phyloP scores from a whole-genome alignment of 345 rosid species.

The Euphorbia lathyris region DNA sequence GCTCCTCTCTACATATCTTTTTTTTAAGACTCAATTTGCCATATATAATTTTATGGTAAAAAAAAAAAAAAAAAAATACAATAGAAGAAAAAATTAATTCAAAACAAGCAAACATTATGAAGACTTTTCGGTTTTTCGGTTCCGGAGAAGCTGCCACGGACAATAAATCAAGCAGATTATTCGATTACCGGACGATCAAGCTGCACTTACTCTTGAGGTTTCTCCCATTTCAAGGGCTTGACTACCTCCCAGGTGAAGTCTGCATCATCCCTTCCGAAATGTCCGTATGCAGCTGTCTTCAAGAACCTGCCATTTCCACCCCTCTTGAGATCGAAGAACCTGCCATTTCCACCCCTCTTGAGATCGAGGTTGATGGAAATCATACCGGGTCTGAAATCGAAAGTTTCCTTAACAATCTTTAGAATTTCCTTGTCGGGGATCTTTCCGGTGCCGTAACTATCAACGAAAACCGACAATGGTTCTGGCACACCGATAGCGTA shows the following conservation, averaged over 20 bases:
- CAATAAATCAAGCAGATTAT: not conserved
- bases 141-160: not conserved
- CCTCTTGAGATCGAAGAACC: conserved; percentile 22
- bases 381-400: conserved; percentile 22
- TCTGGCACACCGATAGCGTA: conserved; percentile 25
- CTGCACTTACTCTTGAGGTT: conserved; percentile 8
- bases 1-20: conserved; percentile 4
- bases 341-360: conserved; percentile 21
- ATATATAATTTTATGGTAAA: not conserved
- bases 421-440: conserved; percentile 23
- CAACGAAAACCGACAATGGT: conserved; percentile 18
- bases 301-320: conserved; percentile 21
- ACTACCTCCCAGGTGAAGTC: conserved; percentile 21
- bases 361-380: conserved; percentile 17
- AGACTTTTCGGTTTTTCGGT: too few species aligned
- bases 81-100: not conserved
- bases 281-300: conserved; percentile 24
- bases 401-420: conserved; percentile 21
- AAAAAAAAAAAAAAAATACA: not conserved
- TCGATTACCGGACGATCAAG: not conserved
- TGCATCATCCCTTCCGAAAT: conserved; percentile 22
- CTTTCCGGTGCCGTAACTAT: conserved; percentile 16
- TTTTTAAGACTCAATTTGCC: not conserved
- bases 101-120: conserved; percentile 2
- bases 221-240: conserved; percentile 20